A percentile compares a stretch with the other conserved stretches of the same genome.
These are phyloP conservation scores for Amanita brunnescens DNA, from an alignment of 768 basidiomycete species.

Conservation along the genomic window DNA sequence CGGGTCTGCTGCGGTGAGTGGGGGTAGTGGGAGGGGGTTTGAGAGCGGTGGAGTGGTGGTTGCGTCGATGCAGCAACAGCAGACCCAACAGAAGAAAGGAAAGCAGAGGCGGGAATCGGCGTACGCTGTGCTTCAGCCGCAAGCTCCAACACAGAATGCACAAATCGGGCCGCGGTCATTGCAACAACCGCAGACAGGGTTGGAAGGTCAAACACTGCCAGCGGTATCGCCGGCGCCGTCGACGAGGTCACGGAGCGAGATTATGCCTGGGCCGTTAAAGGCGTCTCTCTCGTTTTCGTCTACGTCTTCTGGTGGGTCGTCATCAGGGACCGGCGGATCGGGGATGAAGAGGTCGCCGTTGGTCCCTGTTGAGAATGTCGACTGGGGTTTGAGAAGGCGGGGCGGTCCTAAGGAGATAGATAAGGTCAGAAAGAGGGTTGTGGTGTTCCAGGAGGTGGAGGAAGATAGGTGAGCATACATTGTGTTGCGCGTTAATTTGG, in stretches of 20 bases:
- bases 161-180: constrained; percentile 1
- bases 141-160: constrained; percentile 1
- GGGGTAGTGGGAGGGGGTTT: background rate
- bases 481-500: constrained; percentile 6
- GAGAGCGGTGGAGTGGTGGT: background rate
- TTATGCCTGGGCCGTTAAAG: constrained; percentile 21
- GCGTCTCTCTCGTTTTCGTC: constrained; percentile 35
- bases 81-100: background rate
- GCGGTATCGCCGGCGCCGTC: constrained; percentile 7
- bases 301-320: constrained; percentile 9
- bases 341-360: constrained; percentile 4
- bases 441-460: constrained; percentile 1
- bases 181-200: background rate
- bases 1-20: too few relatives aligned
- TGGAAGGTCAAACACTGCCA: background rate
- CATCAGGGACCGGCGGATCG: background rate
- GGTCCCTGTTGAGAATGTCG: background rate
- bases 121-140: background rate
- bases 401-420: background rate
- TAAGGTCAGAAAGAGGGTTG: background rate
- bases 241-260: constrained; percentile 11
- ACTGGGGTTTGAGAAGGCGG: background rate
- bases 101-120: constrained; percentile 20
- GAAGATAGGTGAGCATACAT: constrained; percentile 1
- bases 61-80: background rate